These are phyloP conservation scores for Hysterium pulicare DNA, from an alignment of 2,329 filamentous ascomycete genomes.

Conservation along the genomic window DNA sequence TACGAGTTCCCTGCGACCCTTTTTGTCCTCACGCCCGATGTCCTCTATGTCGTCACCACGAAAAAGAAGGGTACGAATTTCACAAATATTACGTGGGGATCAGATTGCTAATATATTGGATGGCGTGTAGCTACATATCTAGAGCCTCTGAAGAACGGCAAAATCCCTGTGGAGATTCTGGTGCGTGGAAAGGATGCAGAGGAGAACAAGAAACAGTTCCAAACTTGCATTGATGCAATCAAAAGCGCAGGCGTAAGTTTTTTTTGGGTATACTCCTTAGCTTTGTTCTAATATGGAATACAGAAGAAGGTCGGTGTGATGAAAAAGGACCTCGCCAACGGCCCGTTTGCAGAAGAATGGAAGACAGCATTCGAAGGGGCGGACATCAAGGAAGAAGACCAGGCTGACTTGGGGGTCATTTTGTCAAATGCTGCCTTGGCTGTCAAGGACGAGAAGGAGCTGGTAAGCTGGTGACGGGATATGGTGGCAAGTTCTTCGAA, in stretches of 20 bases:
- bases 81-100: slow-evolving; percentile 4
- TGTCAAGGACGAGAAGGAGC: slow-evolving; percentile 90
- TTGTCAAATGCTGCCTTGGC: slow-evolving; percentile 82
- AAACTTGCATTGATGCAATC: slow-evolving; percentile 79
- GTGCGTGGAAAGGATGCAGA: slow-evolving; percentile 88
- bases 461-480: slow-evolving; percentile 60
- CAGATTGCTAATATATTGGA: slow-evolving; percentile 31
- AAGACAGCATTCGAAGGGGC: slow-evolving; percentile 71
- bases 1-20: slow-evolving; percentile 98
- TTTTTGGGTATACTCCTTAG: background rate
- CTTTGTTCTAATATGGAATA: slow-evolving; percentile 7
- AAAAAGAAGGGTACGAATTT: slow-evolving; percentile 79
- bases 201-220: slow-evolving; percentile 86
- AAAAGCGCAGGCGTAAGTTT: slow-evolving; percentile 76
- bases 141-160: slow-evolving; percentile 85
- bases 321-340: slow-evolving; percentile 76
- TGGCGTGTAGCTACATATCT: slow-evolving; percentile 74
- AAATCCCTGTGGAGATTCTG: slow-evolving; percentile 87
- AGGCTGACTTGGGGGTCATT: slow-evolving; percentile 79
- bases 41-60: slow-evolving; percentile 88
- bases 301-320: slow-evolving; percentile 88
- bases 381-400: slow-evolving; percentile 79
- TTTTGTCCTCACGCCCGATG: slow-evolving; percentile 85
- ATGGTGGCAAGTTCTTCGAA: no score
- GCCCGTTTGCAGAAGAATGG: slow-evolving; percentile 95